A percentile compares a stretch with the other conserved stretches of the same genome.
phyloP scores from a whole-genome alignment of 352 stramenopile genomes.

The Phytopythium helicoides region DNA sequence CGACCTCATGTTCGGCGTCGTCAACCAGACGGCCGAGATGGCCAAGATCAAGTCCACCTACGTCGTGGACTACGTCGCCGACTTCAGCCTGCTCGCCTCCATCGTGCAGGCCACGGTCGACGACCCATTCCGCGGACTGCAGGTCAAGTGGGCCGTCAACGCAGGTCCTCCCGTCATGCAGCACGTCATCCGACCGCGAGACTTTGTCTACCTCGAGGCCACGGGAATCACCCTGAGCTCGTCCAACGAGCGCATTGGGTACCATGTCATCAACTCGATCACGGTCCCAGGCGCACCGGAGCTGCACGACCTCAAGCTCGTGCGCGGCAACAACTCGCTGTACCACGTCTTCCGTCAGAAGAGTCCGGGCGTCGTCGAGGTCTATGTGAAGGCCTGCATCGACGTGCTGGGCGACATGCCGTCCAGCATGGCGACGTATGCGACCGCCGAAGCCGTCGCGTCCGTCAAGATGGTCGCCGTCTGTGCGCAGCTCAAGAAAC shows the following conservation, averaged over 20 bases:
- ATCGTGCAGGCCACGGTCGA: slow-evolving; percentile 5
- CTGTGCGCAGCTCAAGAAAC: slow-evolving; percentile 31
- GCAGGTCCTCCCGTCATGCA: not conserved
- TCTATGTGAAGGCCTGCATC: slow-evolving; percentile 37
- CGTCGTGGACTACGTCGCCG: slow-evolving; percentile 14
- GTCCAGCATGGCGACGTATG: slow-evolving; percentile 15
- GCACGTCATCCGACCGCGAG: slow-evolving; percentile 13
- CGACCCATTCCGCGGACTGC: slow-evolving; percentile 9
- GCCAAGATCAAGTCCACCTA: slow-evolving; percentile 23
- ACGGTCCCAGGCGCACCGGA: slow-evolving; percentile 19
- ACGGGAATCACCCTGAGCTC: slow-evolving; percentile 28
- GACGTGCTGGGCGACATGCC: slow-evolving; percentile 27
- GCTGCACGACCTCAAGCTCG: slow-evolving; percentile 16
- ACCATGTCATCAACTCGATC: slow-evolving; percentile 46
- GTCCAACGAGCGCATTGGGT: slow-evolving; percentile 35
- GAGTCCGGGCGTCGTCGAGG: slow-evolving; percentile 21
- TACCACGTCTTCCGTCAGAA: slow-evolving; percentile 39
- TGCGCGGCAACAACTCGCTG: slow-evolving; percentile 28
- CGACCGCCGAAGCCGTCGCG: slow-evolving; percentile 29
- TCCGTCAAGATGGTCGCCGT: slow-evolving; percentile 19
- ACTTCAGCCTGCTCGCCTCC: slow-evolving; percentile 13
- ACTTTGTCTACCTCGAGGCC: slow-evolving; percentile 57
- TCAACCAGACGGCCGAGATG: slow-evolving; percentile 14
- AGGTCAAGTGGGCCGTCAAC: slow-evolving; percentile 15
- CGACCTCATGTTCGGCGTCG: slow-evolving; percentile 24